These are phyloP conservation scores for Diaporthe sp. DNA, from an alignment of 2,329 filamentous ascomycete species.

Conservation along the genomic window DNA sequence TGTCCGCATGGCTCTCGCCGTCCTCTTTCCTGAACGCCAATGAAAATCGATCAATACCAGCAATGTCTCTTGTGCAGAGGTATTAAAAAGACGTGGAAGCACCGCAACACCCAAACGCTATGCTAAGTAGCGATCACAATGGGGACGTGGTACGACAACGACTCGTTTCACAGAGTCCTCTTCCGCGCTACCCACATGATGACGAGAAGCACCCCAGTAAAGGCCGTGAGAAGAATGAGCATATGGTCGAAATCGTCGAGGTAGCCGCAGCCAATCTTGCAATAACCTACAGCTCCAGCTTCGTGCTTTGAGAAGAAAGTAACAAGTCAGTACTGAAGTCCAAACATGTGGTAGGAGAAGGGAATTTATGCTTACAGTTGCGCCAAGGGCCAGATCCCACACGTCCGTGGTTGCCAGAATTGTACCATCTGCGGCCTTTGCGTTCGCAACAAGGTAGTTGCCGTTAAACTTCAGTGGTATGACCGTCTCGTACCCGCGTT, in stretches of 20 bases:
- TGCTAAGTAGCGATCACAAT: not conserved
- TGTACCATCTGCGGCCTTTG: conserved; percentile 35
- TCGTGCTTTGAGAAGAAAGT: conserved; percentile 25
- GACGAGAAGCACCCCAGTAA: conserved; percentile 23
- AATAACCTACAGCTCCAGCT: conserved; percentile 37
- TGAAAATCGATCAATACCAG: not conserved
- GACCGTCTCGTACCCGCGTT: conserved; percentile 36
- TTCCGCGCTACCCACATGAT: conserved; percentile 33
- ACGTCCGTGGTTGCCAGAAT: conserved; percentile 36
- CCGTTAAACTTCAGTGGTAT: conserved; percentile 36
- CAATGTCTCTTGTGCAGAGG: not conserved
- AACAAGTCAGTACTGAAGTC: not conserved
- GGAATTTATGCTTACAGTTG: conserved; percentile 29
- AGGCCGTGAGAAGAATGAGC: conserved; percentile 33
- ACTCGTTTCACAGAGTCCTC: not conserved
- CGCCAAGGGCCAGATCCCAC: conserved; percentile 38
- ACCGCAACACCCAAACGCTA: not conserved
- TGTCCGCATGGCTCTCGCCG: not conserved
- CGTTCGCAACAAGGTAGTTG: conserved; percentile 33
- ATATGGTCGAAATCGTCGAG: conserved; percentile 38
- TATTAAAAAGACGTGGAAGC: not conserved
- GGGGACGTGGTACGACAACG: too few relatives aligned
- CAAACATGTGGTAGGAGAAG: not conserved
- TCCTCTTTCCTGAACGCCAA: not conserved
- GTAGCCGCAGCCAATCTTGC: conserved; percentile 36